Percentiles rank a stretch among this genome's conserved stretches.
These are phyloP conservation scores for Wickerhamiella australiensis DNA, from an alignment of 805 yeast genomes.

Conservation along the genomic window DNA sequence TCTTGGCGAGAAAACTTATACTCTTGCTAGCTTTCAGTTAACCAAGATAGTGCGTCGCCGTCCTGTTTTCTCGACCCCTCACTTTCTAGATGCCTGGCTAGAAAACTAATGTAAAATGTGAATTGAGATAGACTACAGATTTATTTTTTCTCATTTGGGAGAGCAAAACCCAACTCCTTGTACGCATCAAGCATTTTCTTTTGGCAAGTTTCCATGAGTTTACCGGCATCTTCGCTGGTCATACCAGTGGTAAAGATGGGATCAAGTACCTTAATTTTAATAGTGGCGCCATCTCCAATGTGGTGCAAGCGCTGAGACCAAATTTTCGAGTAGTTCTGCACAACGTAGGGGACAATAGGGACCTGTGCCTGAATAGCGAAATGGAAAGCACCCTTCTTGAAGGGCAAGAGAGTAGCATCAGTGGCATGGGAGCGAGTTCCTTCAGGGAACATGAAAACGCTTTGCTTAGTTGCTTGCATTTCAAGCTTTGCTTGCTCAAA, in stretches of 20 bases:
- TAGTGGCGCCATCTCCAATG: slow-evolving; percentile 58
- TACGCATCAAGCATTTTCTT: slow-evolving; percentile 40
- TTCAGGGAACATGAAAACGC: slow-evolving; percentile 87
- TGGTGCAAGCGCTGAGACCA: slow-evolving; percentile 47
- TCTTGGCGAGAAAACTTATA: no score
- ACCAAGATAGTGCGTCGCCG: no score
- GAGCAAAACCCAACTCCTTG: slow-evolving; percentile 24
- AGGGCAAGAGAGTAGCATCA: slow-evolving; percentile 61
- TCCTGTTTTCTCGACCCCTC: no score
- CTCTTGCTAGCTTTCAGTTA: no score
- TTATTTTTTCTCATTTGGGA: not conserved
- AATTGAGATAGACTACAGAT: not conserved
- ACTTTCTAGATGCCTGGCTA: no score
- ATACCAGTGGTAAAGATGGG: slow-evolving; percentile 65
- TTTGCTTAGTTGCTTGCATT: slow-evolving; percentile 53
- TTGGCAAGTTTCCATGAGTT: slow-evolving; percentile 45
- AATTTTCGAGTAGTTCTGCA: slow-evolving; percentile 70
- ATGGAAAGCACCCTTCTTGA: slow-evolving; percentile 97
- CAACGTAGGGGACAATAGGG: slow-evolving; percentile 81
- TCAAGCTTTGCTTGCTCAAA: slow-evolving; percentile 55
- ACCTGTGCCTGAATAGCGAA: slow-evolving; percentile 85
- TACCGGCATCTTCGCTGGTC: slow-evolving; percentile 57
- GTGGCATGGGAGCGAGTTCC: slow-evolving; percentile 83
- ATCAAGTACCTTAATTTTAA: slow-evolving; percentile 64
- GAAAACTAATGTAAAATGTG: not conserved